Evolutionary conservation across 805 yeast genomes (phyloP), one percentile per base, ranked within the genome.

Genomic region (Schwanniomyces sp.): DNA sequence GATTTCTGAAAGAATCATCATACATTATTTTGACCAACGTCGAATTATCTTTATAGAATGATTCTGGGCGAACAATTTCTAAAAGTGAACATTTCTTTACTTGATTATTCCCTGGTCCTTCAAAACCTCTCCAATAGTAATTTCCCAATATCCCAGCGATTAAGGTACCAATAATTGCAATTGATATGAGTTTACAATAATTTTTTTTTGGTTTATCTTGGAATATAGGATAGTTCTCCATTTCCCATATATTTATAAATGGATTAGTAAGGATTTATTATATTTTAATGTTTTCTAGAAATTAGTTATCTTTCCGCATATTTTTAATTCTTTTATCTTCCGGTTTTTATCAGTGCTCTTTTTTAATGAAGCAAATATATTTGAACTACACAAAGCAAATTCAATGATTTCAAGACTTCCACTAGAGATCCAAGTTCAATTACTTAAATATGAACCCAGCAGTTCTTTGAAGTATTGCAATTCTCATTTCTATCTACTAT

Each of bases 401-500:
- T 6, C 26, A 18, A 54, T 54, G 58, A 38, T 54, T 32, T 47
- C 53, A 10, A 42, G 49, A 6, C 63, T 78, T 9, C 82, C 83
- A 4, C 44, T 64, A 11, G 83, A 78, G 53, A 64, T 79, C 8
- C 75, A 76, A 45, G 62, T 74, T 2, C 48, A 57, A 41, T 46
- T 79, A 14, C 50, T 77, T 5, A 55, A 52, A 17, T 54, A 61
- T 4, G 58, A 55, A 4, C 78, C 78, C 0, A 53, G 56, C 7
- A 63, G 74, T 30, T 53, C 67, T 12, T 62, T 69, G 43, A 69
- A 69, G 47, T 52, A 58, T 41, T 56, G 58, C n/a, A 72, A 66
- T 43, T 61, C 69, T n/a, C 74, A 72, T 40, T 80, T 77, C 54
- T 81, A 75, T 53, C 54, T 69, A 4, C 59, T 82, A 42, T 73